Evolutionary conservation across 2,329 filamentous ascomycete species (phyloP).

Genomic region (Falciphora oryzae): DNA sequence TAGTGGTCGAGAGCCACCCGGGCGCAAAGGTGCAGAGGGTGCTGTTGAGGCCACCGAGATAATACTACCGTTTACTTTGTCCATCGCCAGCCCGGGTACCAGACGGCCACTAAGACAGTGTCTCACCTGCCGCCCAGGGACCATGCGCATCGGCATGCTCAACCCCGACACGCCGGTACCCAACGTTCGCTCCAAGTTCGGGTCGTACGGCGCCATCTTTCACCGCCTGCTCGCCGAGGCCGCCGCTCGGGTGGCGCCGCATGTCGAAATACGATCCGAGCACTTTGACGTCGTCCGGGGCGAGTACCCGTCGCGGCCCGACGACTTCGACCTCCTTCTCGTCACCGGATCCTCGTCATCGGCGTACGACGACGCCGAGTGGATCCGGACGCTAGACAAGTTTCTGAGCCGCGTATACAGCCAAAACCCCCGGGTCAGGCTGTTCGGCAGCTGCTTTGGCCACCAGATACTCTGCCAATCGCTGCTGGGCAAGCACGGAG

Average conservation of each 20-base stretch:
- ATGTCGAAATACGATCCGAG: background rate
- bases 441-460: conserved; percentile 39
- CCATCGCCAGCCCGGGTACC: too few relatives aligned
- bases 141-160: background rate
- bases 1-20: background rate
- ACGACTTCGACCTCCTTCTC: conserved; percentile 29
- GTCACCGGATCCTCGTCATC: conserved; percentile 31
- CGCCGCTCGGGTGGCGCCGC: conserved; percentile 2
- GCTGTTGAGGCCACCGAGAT: background rate
- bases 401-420: conserved; percentile 24
- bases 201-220: background rate
- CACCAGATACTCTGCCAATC: conserved; percentile 35
- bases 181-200: background rate
- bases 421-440: conserved; percentile 23
- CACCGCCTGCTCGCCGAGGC: background rate
- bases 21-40: background rate
- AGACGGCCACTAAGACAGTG: background rate
- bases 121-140: background rate
- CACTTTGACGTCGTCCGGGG: background rate
- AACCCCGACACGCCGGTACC: background rate
- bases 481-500: conserved; percentile 26
- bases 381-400: conserved; percentile 17
- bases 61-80: background rate
- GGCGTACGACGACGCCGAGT: conserved; percentile 24
- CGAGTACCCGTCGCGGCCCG: conserved; percentile 24